Evolutionary conservation across 768 basidiomycete species (phyloP).

Genomic region (Lentinus tigrinus): DNA sequence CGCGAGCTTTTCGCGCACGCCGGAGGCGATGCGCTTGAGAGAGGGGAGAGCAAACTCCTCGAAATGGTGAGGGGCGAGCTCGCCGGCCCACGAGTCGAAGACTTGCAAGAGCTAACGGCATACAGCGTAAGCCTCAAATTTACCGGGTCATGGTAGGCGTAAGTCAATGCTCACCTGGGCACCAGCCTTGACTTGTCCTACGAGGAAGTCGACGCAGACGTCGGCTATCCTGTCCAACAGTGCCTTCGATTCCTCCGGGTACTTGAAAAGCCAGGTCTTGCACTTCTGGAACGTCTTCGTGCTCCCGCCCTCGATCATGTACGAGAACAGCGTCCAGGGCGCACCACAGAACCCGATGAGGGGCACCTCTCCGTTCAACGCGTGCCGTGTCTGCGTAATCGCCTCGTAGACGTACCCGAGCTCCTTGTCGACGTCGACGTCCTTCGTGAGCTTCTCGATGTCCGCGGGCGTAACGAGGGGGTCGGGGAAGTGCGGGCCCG

Average conservation of each 20-base stretch:
- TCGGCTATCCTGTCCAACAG: constrained; percentile 81
- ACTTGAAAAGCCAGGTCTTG: constrained; percentile 93
- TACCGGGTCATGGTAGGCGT: not conserved
- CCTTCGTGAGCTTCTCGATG: constrained; percentile 52
- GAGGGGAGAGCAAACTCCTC: constrained; percentile 79
- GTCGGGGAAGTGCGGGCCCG: constrained; percentile 84
- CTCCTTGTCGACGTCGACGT: constrained; percentile 80
- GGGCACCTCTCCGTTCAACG: constrained; percentile 84
- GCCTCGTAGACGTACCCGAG: constrained; percentile 93
- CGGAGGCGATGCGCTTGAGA: constrained; percentile 65
- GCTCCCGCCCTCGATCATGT: constrained; percentile 97
- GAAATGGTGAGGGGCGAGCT: constrained; percentile 89
- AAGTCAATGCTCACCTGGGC: constrained; percentile 72
- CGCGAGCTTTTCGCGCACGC: constrained; percentile 60
- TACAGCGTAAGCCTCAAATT: not conserved
- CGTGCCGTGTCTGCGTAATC: constrained; percentile 79
- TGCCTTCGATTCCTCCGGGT: constrained; percentile 79
- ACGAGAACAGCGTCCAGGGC: constrained; percentile 97
- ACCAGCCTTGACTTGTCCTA: constrained; percentile 92
- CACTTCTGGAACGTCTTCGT: constrained; percentile 87
- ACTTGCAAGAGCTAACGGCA: constrained; percentile 80
- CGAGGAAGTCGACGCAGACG: constrained; percentile 85
- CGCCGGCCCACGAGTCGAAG: constrained; percentile 96
- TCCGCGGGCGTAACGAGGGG: constrained; percentile 81
- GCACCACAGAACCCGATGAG: constrained; percentile 97